Base-by-base conservation (phyloP, 352 stramenopile species). In the Pythium brassicae region DNA sequence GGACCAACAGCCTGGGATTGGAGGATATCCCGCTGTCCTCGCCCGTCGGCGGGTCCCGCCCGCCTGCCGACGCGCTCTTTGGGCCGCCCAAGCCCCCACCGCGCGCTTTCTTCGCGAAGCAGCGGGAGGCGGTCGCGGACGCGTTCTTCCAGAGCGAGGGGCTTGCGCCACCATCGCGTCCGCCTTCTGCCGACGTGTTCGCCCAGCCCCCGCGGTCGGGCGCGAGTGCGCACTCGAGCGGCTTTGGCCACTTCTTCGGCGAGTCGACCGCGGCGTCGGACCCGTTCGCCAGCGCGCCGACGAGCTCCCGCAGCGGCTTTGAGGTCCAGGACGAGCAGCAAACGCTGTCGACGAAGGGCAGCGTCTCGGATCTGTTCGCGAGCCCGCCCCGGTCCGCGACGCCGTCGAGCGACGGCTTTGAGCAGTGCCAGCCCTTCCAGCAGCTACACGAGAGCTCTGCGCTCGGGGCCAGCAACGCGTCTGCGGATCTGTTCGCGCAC, bases 1-100 rank as follows among this genome's bases (percentile, higher is more conserved):
- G 40, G 10, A 47, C 60, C 3, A 46, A 53, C n/a, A 56, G 25
- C 37, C 26, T 43, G 17, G 50, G 50, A 1, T 50, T 76, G 2
- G 68, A 69, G 20, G 68, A 76, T 23, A 65, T 72, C 37, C 64
- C 68, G 53, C 39, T 76, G 46, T 69, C 68, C 14, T 76, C 68
- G 10, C 53, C 45, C 6, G 51, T 55, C 19, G 51, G 56, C 9
- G 55, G 62, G 44, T 37, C 68, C 19, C 61, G 62, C 20, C 34
- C 69, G 54, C 32, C 32, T 37, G 32, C 32, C 14, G 32, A 1
- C 26, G 11, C 40, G 25, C 53, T 51, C 27, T 45, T 50, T 22
- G 23, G 8, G 1, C 43, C 9, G 11, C 22, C 43, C 4, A 12
- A 4, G 45, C 47, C 9, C 12, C 47, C 59, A 19, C 46, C 61